Base-by-base conservation (phyloP, 495 filamentous ascomycete genomes). In the Penicillium maclennaniae region DNA sequence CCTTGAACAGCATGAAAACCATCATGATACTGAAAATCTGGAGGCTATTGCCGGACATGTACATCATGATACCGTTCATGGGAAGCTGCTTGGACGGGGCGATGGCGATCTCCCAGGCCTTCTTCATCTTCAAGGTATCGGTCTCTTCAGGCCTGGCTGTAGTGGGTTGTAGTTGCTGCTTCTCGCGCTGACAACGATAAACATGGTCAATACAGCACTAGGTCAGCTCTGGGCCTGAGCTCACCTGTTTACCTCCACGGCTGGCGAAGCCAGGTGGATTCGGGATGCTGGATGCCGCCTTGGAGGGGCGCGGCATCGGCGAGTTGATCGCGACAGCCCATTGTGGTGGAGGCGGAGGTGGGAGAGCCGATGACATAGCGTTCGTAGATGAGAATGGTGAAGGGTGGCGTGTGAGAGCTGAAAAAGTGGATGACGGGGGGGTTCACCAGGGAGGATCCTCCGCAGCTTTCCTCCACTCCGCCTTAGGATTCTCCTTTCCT, bases 21-120 rank as follows among this genome's bases (percentile, higher is more conserved):
- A 97, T 97, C 91, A 97, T 96, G 67, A 99, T 97, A 71, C 85
- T 91, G 79, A 99, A 99, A 56, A 99, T 97, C 73, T 99, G 93
- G 23, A 99, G 84, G 51, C 88, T 89, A 74, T 97, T 97, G 63
- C 93, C 93, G 53, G 93, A 96, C 95, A 99, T 97, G 80, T 99
- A 99, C 92, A 97, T 97, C 87, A 96, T 96, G 72, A 99, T 91
- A 42, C 83, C 91, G 53, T 95, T 97, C 93, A 98, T 97, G 46
- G 93, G 93, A 41, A 99, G 79, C 65, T 87, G 84, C 75, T 99
- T 99, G 45, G 91, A 86, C 2, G 93, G 93, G 4, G 87, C 95
- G 34, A 99, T 81, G 28, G 93, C 95, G 19, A 99, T 81, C 72
- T 99, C 93, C 95, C 95, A 99, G 1, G 93, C 92, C 67, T 99